Evolutionary conservation across 2,329 filamentous ascomycete species (phyloP), one percentile per base, ranked within the genome.

Genomic region (Aureobasidium sp.): DNA sequence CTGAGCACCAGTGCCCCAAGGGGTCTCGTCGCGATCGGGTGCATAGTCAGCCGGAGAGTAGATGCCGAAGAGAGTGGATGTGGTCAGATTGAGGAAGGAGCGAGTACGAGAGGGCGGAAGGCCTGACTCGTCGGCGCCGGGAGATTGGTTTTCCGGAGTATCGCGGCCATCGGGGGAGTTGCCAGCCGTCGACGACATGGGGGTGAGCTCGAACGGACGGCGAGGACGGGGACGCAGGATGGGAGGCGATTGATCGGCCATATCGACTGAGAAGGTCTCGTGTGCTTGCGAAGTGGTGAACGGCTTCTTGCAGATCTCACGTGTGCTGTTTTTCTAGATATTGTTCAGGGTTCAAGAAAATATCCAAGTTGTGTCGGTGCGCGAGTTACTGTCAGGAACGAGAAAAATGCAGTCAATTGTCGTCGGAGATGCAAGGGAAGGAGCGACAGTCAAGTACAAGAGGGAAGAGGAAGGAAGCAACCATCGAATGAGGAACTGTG

Each of bases 51-150:
- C 83, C 7, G 85, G 85, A 11, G 86, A 86, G 78, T 96, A 99
- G 69, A 99, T 99, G 60, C 94, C 93, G 67, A 88, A 89, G 5
- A 99, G 82, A 0, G 94, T 96, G 2, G 91, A 92, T 10, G 89
- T 87, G 4, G 91, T 96, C 63, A 99, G 81, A 72, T 97, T 96
- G 70, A 91, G 79, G 62, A 91, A 83, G 10, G 91, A 96, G 66
- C 88, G 85, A 29, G 87, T 89, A 62, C 90, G 85, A 70, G 83
- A 67, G 47, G 72, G 71, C 1, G 87, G 66, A 85, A 78, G 37
- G 36, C 51, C 59, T 25, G 61, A 63, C 25, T 67, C 68, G 32
- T 70, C 67, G 21, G 54, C 50, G 3, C 53, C 61, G 39, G 63
- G 62, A 57, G 62, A 61, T 30, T 50, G 63, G 61, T 37, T 63